A percentile compares a stretch with the other conserved stretches of the same genome.
Conservation (phyloP, 1,139 yeast genomes). For the Candida sanyaensis region DNA sequence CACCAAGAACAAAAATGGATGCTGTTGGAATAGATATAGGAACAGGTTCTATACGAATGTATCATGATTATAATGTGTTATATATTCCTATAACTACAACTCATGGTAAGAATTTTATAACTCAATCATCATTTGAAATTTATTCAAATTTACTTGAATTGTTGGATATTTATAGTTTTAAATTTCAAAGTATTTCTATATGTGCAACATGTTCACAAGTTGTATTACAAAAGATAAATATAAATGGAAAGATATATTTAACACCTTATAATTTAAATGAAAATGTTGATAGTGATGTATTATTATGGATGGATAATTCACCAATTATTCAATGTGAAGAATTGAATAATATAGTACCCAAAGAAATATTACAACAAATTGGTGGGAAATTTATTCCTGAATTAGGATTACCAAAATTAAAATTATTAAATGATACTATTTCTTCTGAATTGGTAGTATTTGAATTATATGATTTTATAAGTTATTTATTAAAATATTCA, state of each 20-base stretch:
- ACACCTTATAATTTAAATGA: slow-evolving; percentile 22
- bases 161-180: slow-evolving; percentile 7
- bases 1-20: background rate
- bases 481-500: slow-evolving; percentile 29
- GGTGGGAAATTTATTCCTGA: slow-evolving; percentile 57
- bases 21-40: slow-evolving; percentile 58
- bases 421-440: slow-evolving; percentile 33
- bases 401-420: slow-evolving; percentile 57
- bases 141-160: slow-evolving; percentile 15
- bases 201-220: slow-evolving; percentile 61
- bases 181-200: slow-evolving; percentile 21
- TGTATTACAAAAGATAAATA: slow-evolving; percentile 24
- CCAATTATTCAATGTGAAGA: slow-evolving; percentile 31
- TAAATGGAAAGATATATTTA: slow-evolving; percentile 18
- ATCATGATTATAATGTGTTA: slow-evolving; percentile 5
- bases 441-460: slow-evolving; percentile 34
- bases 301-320: slow-evolving; percentile 64
- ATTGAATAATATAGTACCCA: slow-evolving; percentile 25
- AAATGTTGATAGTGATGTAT: slow-evolving; percentile 36
- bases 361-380: slow-evolving; percentile 20
- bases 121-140: slow-evolving; percentile 49
- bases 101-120: slow-evolving; percentile 19
- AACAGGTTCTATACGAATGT: slow-evolving; percentile 47
- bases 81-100: slow-evolving; percentile 10
- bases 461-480: slow-evolving; percentile 56